Percentiles rank a stretch among this genome's conserved stretches.
These are phyloP conservation scores for Priceomyces castillae DNA, from an alignment of 805 yeast species.

Conservation along the genomic window DNA sequence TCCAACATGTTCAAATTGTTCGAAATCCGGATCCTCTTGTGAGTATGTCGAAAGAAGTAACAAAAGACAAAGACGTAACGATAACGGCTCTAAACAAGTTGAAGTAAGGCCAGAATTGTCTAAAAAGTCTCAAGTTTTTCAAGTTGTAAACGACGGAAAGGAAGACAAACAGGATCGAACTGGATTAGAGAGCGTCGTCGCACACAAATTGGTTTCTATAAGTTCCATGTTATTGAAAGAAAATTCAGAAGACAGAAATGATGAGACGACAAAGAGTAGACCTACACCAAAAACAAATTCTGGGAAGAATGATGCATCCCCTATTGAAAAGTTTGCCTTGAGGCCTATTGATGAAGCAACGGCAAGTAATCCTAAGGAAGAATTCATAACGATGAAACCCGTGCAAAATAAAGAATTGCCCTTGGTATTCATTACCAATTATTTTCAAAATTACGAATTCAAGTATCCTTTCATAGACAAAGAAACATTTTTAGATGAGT, in stretches of 20 bases:
- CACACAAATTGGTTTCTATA: slow-evolving; percentile 20
- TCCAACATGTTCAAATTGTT: slow-evolving; percentile 38
- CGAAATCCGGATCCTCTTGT: slow-evolving; percentile 33
- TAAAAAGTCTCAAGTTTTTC: slow-evolving; percentile 4
- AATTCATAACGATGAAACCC: slow-evolving; percentile 35
- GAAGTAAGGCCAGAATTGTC: slow-evolving; percentile 1
- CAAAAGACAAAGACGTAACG: slow-evolving; percentile 21
- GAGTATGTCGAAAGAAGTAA: slow-evolving; percentile 34
- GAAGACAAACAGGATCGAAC: neutral
- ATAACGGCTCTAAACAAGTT: slow-evolving; percentile 2
- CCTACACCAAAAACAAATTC: slow-evolving; percentile 1
- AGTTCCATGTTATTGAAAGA: slow-evolving; percentile 21
- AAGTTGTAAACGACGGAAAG: slow-evolving; percentile 1
- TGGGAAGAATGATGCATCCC: neutral
- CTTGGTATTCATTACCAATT: slow-evolving; percentile 29
- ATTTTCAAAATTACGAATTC: slow-evolving; percentile 36
- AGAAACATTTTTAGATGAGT: slow-evolving; percentile 16
- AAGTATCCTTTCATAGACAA: slow-evolving; percentile 35
- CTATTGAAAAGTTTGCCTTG: slow-evolving; percentile 1
- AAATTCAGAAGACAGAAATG: slow-evolving; percentile 1
- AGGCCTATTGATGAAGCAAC: neutral
- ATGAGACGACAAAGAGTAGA: slow-evolving; percentile 1
- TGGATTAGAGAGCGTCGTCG: neutral
- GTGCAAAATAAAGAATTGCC: slow-evolving; percentile 29
- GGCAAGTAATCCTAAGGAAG: slow-evolving; percentile 21